These are phyloP conservation scores for Daldinia caldariorum DNA, from an alignment of 495 filamentous ascomycete genomes.

Conservation along the genomic window DNA sequence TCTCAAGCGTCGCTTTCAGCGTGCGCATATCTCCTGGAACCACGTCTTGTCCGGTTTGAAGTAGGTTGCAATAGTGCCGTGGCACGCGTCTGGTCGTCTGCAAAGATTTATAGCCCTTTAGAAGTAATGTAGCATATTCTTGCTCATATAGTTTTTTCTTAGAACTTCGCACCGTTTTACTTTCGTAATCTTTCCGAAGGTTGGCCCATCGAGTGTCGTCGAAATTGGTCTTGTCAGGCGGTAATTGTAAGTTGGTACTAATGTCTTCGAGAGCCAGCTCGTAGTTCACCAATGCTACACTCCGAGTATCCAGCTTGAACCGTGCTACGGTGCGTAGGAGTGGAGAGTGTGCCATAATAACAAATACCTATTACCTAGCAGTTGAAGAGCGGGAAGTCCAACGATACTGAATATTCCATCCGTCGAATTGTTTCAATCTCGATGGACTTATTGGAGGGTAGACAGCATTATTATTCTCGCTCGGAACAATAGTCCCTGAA, in stretches of 20 bases:
- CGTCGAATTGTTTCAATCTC: neutral
- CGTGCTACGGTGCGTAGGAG: conserved; percentile 32
- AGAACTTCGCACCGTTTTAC: conserved; percentile 6
- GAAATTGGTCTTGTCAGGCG: conserved; percentile 21
- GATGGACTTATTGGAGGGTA: neutral
- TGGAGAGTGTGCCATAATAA: conserved; percentile 35
- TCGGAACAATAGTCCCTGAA: neutral
- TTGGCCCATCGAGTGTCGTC: conserved; percentile 27
- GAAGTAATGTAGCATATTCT: conserved; percentile 4
- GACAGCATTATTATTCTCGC: neutral
- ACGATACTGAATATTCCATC: neutral
- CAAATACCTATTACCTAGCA: neutral
- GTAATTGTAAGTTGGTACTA: conserved; percentile 18
- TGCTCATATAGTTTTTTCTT: conserved; percentile 13
- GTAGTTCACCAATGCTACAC: conserved; percentile 36
- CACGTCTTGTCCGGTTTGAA: conserved; percentile 1
- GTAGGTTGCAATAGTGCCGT: conserved; percentile 1
- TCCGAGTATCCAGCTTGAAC: conserved; percentile 22
- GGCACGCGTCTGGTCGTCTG: neutral
- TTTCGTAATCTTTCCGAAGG: conserved; percentile 32
- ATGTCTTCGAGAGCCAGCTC: conserved; percentile 33
- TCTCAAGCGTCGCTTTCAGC: neutral
- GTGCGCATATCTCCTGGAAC: neutral
- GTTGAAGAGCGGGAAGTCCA: neutral
- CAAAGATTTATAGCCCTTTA: neutral